Evolutionary conservation across 2,329 filamentous ascomycete species (phyloP), one percentile per base, ranked within the genome.

Genomic region (Madurella mycetomatis): DNA sequence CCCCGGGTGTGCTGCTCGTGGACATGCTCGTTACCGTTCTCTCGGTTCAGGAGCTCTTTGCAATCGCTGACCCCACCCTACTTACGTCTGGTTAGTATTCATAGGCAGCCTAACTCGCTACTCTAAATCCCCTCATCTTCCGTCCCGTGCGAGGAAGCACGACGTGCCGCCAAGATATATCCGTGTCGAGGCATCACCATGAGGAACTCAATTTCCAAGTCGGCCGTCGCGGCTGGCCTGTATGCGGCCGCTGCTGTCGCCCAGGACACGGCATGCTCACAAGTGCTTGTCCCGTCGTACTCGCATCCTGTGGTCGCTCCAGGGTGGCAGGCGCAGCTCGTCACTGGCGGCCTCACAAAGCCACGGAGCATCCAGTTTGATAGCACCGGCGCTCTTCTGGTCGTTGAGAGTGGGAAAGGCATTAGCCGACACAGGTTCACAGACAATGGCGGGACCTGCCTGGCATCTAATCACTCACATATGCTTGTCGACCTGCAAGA

Each of bases 361-460:
- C 76, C 77, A 0, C 69, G 77, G 18, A 70, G 70, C 43, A 70
- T 80, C 39, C 60, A 70, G 15, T 76, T 80, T 51, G 77, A 80
- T 54, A 62, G 57, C 7, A 63, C 69, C 32, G 76, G 76, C 13
- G 72, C 69, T 2, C 66, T 80, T 19, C 65, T 80, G 4, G 68
- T 79, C 7, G 65, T 78, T 15, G 75, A 79, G 49, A 67, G 70
- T 12, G 72, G 73, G 18, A 68, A 67, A 13, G 77, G 78, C 1
- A 64, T 80, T 16, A 63, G 70, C 19, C 73, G 70, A 12, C 56
- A 78, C 31, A 65, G 64, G 2, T 66, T 79, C 40, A 66, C 70
- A 5, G 75, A 78, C 54, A 64, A 71, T 40, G 72, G 73, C 31
- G 67, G 65, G 7, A 75, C 71, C 2, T 78, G 76, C 59, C 58